Percentiles rank a stretch among this genome's conserved stretches.
These are phyloP conservation scores for Verticillium klebahnii DNA, from an alignment of 2,329 filamentous ascomycete genomes.

Conservation along the genomic window DNA sequence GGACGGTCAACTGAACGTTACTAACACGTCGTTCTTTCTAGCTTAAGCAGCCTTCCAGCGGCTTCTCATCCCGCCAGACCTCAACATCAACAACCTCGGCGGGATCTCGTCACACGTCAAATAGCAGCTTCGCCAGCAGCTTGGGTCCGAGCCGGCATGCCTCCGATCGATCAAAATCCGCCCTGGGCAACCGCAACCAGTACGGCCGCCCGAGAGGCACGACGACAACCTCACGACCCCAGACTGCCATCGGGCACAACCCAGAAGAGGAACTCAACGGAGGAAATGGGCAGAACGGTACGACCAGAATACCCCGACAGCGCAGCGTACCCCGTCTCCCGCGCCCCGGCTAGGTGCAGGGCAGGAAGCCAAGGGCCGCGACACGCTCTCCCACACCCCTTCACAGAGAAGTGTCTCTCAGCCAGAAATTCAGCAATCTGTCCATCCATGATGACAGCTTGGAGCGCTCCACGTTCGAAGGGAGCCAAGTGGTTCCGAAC, in stretches of 20 bases:
- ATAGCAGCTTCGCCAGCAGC: conserved; percentile 50
- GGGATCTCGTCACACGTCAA: background rate
- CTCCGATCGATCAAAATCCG: conserved; percentile 45
- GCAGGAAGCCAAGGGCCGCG: background rate
- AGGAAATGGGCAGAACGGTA: conserved; percentile 28
- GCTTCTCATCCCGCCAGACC: conserved; percentile 32
- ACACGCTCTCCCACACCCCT: conserved; percentile 7
- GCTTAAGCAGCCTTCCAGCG: conserved; percentile 28
- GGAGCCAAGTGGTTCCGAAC: conserved; percentile 40
- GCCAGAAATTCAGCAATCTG: conserved; percentile 30
- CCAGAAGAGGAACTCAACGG: conserved; percentile 33
- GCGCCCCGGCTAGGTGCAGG: background rate
- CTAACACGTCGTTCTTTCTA: conserved; percentile 4
- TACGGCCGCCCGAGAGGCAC: conserved; percentile 34
- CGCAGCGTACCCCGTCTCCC: conserved; percentile 5
- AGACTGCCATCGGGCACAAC: conserved; percentile 35
- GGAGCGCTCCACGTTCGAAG: conserved; percentile 13
- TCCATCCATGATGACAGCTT: conserved; percentile 29
- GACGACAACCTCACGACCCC: conserved; percentile 30
- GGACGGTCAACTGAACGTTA: background rate
- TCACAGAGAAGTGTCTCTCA: conserved; percentile 40
- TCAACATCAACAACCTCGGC: conserved; percentile 20
- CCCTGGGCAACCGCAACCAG: conserved; percentile 40
- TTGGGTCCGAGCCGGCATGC: conserved; percentile 49
- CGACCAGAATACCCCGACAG: conserved; percentile 13